These are phyloP conservation scores for Adansonia digitata DNA, from an alignment of 345 rosid genomes.

Conservation along the genomic window DNA sequence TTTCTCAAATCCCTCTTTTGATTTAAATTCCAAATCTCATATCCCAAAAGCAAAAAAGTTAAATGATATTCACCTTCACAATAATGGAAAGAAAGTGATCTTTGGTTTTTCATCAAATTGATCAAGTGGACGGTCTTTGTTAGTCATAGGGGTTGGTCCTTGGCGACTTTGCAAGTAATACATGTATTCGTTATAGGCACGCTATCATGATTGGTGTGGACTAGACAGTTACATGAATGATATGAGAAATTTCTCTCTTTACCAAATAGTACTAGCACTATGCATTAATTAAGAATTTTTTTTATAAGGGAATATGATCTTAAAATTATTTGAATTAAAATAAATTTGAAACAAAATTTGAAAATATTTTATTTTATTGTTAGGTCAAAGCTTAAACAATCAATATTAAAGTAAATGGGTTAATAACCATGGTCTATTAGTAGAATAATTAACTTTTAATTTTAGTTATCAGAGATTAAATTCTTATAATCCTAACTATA, in stretches of 20 bases:
- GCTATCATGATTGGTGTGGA: slow-evolving; percentile 22
- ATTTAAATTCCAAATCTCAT: slow-evolving; percentile 20
- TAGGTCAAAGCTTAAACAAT: too few species aligned
- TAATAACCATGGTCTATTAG: too few species aligned
- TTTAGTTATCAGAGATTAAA: too few species aligned
- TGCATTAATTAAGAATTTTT: too few species aligned
- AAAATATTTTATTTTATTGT: too few species aligned
- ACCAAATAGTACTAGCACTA: background rate
- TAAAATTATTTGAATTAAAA: too few species aligned
- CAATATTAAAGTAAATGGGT: too few species aligned
- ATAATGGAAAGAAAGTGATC: slow-evolving; percentile 25
- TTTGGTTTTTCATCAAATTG: background rate
- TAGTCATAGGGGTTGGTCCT: background rate
- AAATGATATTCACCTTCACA: slow-evolving; percentile 21
- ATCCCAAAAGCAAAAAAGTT: too few species aligned
- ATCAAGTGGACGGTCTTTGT: slow-evolving; percentile 19
- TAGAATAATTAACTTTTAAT: too few species aligned
- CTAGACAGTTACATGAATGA: slow-evolving; percentile 7
- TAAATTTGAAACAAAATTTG: too few species aligned
- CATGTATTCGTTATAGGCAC: slow-evolving; percentile 12
- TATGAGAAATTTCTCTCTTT: slow-evolving; percentile 1
- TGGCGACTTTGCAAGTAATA: background rate
- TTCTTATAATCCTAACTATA: too few species aligned
- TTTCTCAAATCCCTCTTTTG: slow-evolving; percentile 1
- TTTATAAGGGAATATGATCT: too few species aligned